phyloP scores from a whole-genome alignment of 1,284 basidiomycete species.

The Takashimella koratensis region DNA sequence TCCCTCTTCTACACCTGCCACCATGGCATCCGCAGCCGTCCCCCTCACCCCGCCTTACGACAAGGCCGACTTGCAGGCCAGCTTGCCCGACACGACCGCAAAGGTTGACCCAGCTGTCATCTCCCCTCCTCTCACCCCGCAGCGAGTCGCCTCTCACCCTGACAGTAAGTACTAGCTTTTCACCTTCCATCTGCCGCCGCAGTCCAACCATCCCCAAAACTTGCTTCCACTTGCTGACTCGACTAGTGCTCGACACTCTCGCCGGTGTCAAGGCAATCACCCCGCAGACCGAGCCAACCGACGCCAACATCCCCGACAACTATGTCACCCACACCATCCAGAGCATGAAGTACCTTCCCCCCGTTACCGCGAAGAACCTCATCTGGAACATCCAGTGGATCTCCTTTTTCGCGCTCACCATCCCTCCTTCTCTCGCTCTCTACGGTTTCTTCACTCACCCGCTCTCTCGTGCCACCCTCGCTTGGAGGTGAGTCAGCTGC shows the following conservation, averaged over 20 bases:
- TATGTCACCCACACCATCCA: slow-evolving; percentile 81
- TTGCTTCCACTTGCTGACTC: neutral
- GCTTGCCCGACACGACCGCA: neutral
- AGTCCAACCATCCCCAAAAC: too few species aligned
- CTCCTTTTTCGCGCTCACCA: slow-evolving; percentile 67
- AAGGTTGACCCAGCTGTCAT: neutral
- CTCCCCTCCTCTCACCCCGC: neutral
- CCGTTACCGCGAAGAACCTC: slow-evolving; percentile 66
- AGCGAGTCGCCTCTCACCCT: neutral
- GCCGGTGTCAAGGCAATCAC: neutral
- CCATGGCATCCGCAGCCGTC: neutral
- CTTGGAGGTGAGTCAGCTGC: slow-evolving; percentile 55
- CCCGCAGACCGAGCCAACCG: neutral
- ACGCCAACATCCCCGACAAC: slow-evolving; percentile 69
- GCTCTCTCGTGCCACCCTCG: slow-evolving; percentile 63
- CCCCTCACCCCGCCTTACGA: neutral
- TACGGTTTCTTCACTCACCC: slow-evolving; percentile 62
- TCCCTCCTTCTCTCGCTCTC: slow-evolving; percentile 67
- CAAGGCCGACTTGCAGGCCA: neutral
- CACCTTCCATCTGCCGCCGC: too few species aligned
- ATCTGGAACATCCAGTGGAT: slow-evolving; percentile 70
- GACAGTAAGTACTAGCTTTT: neutral
- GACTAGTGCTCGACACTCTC: neutral
- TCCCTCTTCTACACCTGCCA: too few species aligned
- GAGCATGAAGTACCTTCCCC: slow-evolving; percentile 67